phyloP scores from a whole-genome alignment of 805 yeast genomes.

The Saccharomycopsis sp. region DNA sequence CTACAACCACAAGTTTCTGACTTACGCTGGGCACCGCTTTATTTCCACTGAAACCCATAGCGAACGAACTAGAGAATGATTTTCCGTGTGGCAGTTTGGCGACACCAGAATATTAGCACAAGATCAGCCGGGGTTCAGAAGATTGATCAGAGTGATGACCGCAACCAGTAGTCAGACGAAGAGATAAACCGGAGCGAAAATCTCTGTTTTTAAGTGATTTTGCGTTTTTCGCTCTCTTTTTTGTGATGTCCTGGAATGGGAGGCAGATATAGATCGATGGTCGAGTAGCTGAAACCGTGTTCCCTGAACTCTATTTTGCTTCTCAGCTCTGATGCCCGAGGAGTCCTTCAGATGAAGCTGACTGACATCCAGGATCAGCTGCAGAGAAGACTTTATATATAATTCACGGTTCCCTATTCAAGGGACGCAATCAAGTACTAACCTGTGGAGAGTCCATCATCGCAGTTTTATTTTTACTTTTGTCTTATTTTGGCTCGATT shows the following conservation, averaged over 20 bases:
- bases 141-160: no score
- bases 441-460: not conserved
- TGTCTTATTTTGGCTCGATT: not conserved
- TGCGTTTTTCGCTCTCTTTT: not conserved
- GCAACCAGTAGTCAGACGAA: no score
- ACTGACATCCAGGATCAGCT: not conserved
- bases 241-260: not conserved
- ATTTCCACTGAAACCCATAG: not conserved
- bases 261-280: not conserved
- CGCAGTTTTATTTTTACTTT: not conserved
- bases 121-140: no score
- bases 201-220: not conserved
- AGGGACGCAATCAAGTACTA: not conserved
- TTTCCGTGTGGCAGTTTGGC: no score
- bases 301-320: not conserved
- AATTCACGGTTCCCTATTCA: not conserved
- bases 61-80: not conserved
- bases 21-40: not conserved
- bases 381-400: not conserved
- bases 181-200: not conserved
- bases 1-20: constrained; percentile 33
- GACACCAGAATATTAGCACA: no score
- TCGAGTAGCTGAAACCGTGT: not conserved
- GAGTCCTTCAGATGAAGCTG: no score
- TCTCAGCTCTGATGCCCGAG: no score